phyloP scores from a whole-genome alignment of 345 rosid genomes.

The Melaleuca alternifolia region DNA sequence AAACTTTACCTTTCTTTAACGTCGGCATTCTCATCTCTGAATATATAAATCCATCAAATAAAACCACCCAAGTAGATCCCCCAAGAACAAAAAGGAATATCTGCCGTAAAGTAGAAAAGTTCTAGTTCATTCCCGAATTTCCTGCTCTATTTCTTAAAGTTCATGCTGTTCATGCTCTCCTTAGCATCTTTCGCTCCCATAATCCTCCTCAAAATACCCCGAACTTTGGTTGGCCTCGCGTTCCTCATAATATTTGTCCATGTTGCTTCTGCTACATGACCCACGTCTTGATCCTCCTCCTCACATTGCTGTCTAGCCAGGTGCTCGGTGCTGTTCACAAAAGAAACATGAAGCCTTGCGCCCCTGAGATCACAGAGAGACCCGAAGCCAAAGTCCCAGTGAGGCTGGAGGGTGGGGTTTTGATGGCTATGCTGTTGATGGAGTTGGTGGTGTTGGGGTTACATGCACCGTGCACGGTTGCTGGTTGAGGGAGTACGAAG shows the following conservation, averaged over 20 bases:
- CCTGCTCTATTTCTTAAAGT: slow-evolving; percentile 38
- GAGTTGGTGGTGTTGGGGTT: slow-evolving; percentile 29
- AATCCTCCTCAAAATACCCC: slow-evolving; percentile 37
- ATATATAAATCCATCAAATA: too few species aligned
- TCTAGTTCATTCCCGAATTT: slow-evolving; percentile 40
- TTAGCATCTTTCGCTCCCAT: slow-evolving; percentile 29
- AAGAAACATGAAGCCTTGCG: slow-evolving; percentile 31
- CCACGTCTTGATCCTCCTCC: slow-evolving; percentile 34
- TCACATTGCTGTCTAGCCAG: slow-evolving; percentile 33
- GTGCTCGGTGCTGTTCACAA: slow-evolving; percentile 32
- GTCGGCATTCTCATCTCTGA: too few species aligned
- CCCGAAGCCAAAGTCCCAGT: too few species aligned
- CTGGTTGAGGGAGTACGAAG: slow-evolving; percentile 44
- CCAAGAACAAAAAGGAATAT: slow-evolving; percentile 4
- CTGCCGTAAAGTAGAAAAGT: slow-evolving; percentile 26
- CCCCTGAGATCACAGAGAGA: slow-evolving; percentile 32
- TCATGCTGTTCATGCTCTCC: slow-evolving; percentile 28
- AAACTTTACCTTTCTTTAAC: neutral
- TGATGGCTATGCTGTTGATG: slow-evolving; percentile 43
- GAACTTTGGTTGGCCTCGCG: slow-evolving; percentile 35
- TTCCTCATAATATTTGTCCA: slow-evolving; percentile 25
- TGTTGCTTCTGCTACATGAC: slow-evolving; percentile 34
- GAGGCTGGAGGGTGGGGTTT: slow-evolving; percentile 48
- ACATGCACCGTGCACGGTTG: slow-evolving; percentile 25
- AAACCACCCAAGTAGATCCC: too few species aligned